These are phyloP conservation scores for Capsicum pubescens DNA, from an alignment of 257 asterid species.

Conservation along the genomic window DNA sequence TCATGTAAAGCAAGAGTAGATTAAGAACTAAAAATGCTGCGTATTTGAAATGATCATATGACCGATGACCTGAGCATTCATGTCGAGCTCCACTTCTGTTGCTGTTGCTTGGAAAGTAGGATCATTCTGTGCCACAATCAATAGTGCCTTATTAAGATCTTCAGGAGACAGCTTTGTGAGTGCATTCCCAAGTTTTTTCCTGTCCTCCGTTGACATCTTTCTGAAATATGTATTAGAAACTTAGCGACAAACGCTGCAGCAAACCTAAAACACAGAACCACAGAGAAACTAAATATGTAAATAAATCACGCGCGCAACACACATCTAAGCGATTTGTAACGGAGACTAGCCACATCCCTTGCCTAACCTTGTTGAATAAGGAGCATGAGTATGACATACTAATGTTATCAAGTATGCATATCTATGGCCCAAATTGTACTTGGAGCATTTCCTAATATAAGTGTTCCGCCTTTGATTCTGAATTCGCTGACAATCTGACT, in stretches of 20 bases:
- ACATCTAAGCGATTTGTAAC: neutral
- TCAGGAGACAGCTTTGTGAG: constrained; percentile 68
- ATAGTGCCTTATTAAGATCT: constrained; percentile 74
- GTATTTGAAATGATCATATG: neutral
- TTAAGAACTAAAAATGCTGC: neutral
- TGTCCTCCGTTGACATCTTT: constrained; percentile 82
- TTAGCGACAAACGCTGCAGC: neutral
- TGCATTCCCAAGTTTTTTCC: constrained; percentile 75
- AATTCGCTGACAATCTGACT: neutral
- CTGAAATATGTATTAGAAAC: constrained; percentile 42
- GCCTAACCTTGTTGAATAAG: neutral
- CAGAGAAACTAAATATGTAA: neutral
- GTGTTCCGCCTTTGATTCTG: neutral
- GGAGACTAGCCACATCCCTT: neutral
- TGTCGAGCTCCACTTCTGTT: constrained; percentile 75
- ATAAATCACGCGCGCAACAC: neutral
- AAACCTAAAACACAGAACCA: neutral
- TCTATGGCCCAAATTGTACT: neutral
- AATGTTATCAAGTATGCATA: neutral
- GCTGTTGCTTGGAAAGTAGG: constrained; percentile 60
- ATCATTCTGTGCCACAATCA: constrained; percentile 65
- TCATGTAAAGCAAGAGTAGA: neutral
- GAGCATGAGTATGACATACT: neutral
- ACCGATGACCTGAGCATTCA: constrained; percentile 72
- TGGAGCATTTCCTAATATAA: neutral